Base-by-base conservation (phyloP, 805 yeast species). In the Candida yuanshanica region DNA sequence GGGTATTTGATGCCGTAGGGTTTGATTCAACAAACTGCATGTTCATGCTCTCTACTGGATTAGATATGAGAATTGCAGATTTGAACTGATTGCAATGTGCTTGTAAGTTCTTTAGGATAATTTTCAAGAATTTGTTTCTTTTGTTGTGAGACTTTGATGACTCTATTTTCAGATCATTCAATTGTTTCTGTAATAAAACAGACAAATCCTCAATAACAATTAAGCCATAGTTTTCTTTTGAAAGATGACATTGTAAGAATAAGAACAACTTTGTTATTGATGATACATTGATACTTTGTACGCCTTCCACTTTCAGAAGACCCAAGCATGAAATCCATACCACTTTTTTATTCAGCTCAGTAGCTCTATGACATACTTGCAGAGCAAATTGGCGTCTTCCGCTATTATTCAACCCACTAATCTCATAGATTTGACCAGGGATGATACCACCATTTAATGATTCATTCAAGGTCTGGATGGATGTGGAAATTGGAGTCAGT, bases 121-220 rank as follows among this genome's bases (percentile, higher is more conserved):
- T 43, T 18, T 38, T 33, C 10, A 50, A 35, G 1, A 41, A 32
- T 23, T 34, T 39, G 29, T 50, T 46, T 10, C 35, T 39, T 13
- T 36, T 38, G 11, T 26, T 18, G 39, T 48, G 41, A 1, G 40
- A 14, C 11, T 27, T 27, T 14, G 8, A 18, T 14, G 31, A 18
- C 16, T 27, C 18, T 14, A 27, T 14, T 14, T 14, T 27, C 18
- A 27, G 18, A 14, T 27, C 31, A 27, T 27, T 13, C 6, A 27
- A 11, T 27, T 27, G 31, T 14, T 14, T 27, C 18, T 27, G 31
- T n/a, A 27, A 4, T 10, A 27, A 7, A 5, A 39, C 18, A 9
- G 59, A 50, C 22, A 53, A 37, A 26, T 54, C 59, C 12, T 56
- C 60, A 14, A 56, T 49, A 11, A 56, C 45, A 0, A 56, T 35